These are phyloP conservation scores for Drechslerella dactyloides DNA, from an alignment of 2,329 filamentous ascomycete species.

Conservation along the genomic window DNA sequence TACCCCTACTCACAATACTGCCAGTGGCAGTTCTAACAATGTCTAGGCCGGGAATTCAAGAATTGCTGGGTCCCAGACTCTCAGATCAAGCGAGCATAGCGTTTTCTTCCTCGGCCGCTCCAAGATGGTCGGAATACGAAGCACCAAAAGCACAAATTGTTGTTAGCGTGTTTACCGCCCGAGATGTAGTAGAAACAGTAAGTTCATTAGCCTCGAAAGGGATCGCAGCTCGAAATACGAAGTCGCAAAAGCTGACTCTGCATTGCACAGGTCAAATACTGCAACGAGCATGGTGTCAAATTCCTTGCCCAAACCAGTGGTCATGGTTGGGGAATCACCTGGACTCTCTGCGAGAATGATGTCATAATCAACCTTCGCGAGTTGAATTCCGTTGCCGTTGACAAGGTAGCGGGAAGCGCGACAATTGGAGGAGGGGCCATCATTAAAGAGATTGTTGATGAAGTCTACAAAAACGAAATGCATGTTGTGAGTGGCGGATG, in stretches of 20 bases:
- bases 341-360: constrained; percentile 25
- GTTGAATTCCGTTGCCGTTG: constrained; percentile 39
- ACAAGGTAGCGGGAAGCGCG: constrained; percentile 39
- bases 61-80: constrained; percentile 22
- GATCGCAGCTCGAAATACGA: too few relatives aligned
- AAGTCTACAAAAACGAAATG: constrained; percentile 38
- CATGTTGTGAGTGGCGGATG: constrained; percentile 41
- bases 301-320: constrained; percentile 45
- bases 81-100: constrained; percentile 31
- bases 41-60: constrained; percentile 14
- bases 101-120: constrained; percentile 36
- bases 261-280: constrained; percentile 43
- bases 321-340: constrained; percentile 48
- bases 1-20: not conserved
- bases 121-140: constrained; percentile 41
- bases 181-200: constrained; percentile 40
- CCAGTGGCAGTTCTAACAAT: not conserved
- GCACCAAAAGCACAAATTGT: constrained; percentile 29
- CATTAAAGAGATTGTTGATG: constrained; percentile 49
- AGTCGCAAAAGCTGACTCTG: constrained; percentile 15
- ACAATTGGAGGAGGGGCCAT: constrained; percentile 52
- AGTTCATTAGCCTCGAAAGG: not conserved
- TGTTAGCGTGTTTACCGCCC: constrained; percentile 33
- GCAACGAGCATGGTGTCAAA: constrained; percentile 32
- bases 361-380: constrained; percentile 50